phyloP scores from a whole-genome alignment of 2,329 filamentous ascomycete species.

The Ophiostoma populinum region DNA sequence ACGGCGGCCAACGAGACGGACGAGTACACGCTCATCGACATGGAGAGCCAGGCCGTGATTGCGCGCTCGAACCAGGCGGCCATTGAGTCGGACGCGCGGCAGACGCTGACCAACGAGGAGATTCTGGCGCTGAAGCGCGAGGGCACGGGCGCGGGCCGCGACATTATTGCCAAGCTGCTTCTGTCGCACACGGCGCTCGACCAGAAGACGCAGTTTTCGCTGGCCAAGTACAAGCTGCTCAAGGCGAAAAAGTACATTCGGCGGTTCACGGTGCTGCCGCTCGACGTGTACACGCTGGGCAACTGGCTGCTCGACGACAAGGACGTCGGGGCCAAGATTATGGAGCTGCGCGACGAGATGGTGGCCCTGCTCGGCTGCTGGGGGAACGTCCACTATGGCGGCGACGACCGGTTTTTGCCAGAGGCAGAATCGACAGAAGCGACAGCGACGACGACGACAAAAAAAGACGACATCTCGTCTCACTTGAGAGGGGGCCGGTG shows the following conservation, averaged over 20 bases:
- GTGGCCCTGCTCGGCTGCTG: constrained; percentile 70
- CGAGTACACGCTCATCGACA: constrained; percentile 28
- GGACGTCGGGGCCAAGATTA: constrained; percentile 53
- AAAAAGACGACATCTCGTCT: background rate
- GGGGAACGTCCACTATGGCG: constrained; percentile 72
- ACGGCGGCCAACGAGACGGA: constrained; percentile 18
- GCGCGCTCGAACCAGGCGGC: constrained; percentile 40
- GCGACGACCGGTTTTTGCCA: constrained; percentile 15
- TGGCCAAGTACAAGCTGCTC: constrained; percentile 88
- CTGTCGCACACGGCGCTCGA: constrained; percentile 77
- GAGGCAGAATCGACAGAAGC: constrained; percentile 5
- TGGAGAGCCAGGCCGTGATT: constrained; percentile 29
- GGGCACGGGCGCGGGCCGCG: constrained; percentile 63
- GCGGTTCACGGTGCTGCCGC: constrained; percentile 67
- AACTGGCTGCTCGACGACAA: constrained; percentile 67
- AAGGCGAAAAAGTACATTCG: constrained; percentile 90
- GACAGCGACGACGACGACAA: constrained; percentile 13
- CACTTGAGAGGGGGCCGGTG: constrained; percentile 33
- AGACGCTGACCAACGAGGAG: constrained; percentile 60
- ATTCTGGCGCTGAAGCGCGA: constrained; percentile 60
- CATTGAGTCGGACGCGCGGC: constrained; percentile 34
- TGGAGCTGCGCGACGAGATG: constrained; percentile 77
- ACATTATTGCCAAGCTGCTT: constrained; percentile 84
- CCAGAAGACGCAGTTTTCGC: constrained; percentile 83
- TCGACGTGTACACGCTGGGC: constrained; percentile 61